Conservation (phyloP, 2,329 filamentous ascomycete species). For the Zymoseptoria tritici region DNA sequence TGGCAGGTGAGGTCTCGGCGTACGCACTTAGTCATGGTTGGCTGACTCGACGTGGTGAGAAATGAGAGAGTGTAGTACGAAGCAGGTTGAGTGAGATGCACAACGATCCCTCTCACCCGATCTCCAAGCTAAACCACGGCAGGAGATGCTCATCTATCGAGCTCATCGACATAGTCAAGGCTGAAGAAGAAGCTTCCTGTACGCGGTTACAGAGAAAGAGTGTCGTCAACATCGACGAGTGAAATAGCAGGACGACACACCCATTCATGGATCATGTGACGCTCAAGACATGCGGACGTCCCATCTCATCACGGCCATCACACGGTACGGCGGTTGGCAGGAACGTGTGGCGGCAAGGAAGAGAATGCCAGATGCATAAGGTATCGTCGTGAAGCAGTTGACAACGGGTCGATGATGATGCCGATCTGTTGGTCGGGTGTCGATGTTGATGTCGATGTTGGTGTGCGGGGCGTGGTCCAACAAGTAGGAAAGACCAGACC, state of each 20-base stretch:
- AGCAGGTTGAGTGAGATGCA: not conserved
- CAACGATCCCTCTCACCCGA: not conserved
- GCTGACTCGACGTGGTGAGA: too few relatives aligned
- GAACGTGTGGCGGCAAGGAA: not conserved
- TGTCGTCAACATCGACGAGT: not conserved
- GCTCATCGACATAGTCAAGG: not conserved
- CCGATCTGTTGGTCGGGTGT: too few relatives aligned
- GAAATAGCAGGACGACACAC: not conserved
- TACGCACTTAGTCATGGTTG: too few relatives aligned
- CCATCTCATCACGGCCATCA: not conserved
- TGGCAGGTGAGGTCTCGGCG: too few relatives aligned
- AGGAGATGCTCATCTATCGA: not conserved
- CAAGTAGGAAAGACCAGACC: too few relatives aligned
- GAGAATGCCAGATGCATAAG: not conserved
- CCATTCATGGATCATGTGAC: not conserved
- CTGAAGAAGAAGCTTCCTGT: not conserved
- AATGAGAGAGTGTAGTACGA: too few relatives aligned
- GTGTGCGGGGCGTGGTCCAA: too few relatives aligned
- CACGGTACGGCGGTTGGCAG: not conserved
- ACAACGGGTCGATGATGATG: too few relatives aligned
- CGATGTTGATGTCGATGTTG: too few relatives aligned
- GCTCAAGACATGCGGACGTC: not conserved
- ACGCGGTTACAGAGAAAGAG: not conserved
- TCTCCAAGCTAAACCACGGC: not conserved
- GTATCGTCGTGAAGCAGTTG: too few relatives aligned